Base-by-base conservation (phyloP, 163 green algal genomes). In the Picocystis sp. region DNA sequence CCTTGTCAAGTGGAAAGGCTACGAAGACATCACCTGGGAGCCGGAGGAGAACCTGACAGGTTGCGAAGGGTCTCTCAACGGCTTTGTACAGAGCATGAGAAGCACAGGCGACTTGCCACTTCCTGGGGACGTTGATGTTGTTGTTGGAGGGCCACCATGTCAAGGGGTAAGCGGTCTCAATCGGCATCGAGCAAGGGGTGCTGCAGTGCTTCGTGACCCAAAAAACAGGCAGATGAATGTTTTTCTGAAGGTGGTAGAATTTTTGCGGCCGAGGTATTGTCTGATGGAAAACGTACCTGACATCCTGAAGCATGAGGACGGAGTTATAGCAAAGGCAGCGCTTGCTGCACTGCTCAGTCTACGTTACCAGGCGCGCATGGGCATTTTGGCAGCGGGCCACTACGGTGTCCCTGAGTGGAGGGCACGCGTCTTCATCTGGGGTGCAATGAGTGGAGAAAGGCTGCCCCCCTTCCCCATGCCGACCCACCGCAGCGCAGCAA, bases 241-340 rank as follows among this genome's bases (percentile, higher is more conserved):
- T 9, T 88, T 84, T 55, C 70, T 76, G 13, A 46, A 63, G 3
- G 66, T 80, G 6, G 63, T 81, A 0, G 45, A 71, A 5, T 78
- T 59, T 49, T 78, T 83, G 41, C 38, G 77, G 35, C 79, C 79
- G 1, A 58, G 47, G 1, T 84, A 70, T 55, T 69, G 80, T 19
- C 67, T 89, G 35, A 84, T 84, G 72, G 79, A 89, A 70, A 81
- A 89, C 52, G 79, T 87, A 24, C 51, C 68, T 55, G 79, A 87
- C 58, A 74, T 79, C 22, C 63, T 83, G 56, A 78, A 71, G 53
- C 81, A 83, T 65, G 67, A 81, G 63, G 38, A 74, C 13, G 79
- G 48, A 0, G 34, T 62, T 13, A 87, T 87, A 29, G 63, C 72
- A 19, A 81, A 85, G 57, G 76, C 68, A 35, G 67, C 71, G 11